A percentile compares a stretch with the other conserved stretches of the same genome.
These are phyloP conservation scores for Alternaria atra DNA, from an alignment of 2,329 filamentous ascomycete genomes.

Conservation along the genomic window DNA sequence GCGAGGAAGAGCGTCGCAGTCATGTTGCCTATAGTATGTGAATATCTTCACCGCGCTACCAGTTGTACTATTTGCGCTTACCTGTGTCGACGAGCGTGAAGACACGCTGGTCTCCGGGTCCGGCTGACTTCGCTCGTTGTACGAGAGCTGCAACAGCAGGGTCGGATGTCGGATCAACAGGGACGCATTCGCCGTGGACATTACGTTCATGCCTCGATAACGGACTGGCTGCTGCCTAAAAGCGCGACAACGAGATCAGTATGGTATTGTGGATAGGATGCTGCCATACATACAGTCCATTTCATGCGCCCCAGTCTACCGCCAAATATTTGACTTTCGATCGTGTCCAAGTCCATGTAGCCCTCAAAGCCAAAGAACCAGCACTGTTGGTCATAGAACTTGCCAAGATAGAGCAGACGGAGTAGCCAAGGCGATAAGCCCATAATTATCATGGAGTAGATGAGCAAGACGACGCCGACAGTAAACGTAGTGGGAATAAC, in stretches of 20 bases:
- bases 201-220: constrained; percentile 47
- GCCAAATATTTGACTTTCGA: constrained; percentile 54
- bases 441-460: constrained; percentile 41
- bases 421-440: constrained; percentile 48
- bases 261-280: neutral
- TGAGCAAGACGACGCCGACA: constrained; percentile 28
- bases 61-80: constrained; percentile 13
- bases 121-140: constrained; percentile 31
- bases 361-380: constrained; percentile 58
- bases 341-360: constrained; percentile 50
- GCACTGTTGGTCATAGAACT: constrained; percentile 53
- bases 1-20: constrained; percentile 56
- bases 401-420: constrained; percentile 50
- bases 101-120: constrained; percentile 37
- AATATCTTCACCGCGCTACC: neutral
- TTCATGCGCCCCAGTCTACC: constrained; percentile 45
- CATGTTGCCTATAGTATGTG: constrained; percentile 48
- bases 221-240: constrained; percentile 28
- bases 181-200: constrained; percentile 41
- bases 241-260: neutral
- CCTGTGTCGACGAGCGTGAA: constrained; percentile 48
- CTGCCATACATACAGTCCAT: constrained; percentile 43
- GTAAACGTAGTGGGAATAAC: neutral
- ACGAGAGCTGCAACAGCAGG: constrained; percentile 30
- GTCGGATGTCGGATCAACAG: constrained; percentile 44